Evolutionary conservation across 192 early-diverging fungal genomes (phyloP).

Genomic region (Linnemannia hyalina): DNA sequence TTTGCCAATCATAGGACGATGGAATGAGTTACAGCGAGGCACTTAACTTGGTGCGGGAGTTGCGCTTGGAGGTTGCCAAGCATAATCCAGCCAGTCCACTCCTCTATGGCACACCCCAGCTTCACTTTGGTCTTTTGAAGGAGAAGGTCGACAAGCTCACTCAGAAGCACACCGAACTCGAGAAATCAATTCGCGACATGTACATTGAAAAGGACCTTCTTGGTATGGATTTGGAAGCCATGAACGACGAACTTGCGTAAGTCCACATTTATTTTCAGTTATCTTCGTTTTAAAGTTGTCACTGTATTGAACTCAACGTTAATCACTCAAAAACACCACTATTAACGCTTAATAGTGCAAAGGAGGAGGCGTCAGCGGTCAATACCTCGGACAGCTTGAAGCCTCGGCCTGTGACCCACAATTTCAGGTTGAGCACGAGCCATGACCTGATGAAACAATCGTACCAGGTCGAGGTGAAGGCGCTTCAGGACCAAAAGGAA

Average conservation of each 20-base stretch:
- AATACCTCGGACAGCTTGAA: constrained; percentile 8
- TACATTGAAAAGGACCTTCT: constrained; percentile 54
- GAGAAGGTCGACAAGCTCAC: constrained; percentile 33
- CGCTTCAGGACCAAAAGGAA: constrained; percentile 62
- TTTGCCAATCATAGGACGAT: constrained; percentile 11
- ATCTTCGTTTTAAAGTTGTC: background rate
- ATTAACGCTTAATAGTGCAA: constrained; percentile 43
- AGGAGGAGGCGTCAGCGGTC: constrained; percentile 54
- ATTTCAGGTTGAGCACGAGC: constrained; percentile 52
- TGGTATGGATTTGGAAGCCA: constrained; percentile 48
- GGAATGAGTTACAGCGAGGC: constrained; percentile 28
- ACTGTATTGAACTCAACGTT: background rate
- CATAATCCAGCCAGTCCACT: constrained; percentile 44
- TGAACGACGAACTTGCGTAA: constrained; percentile 54
- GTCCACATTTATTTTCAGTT: background rate
- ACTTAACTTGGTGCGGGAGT: constrained; percentile 20
- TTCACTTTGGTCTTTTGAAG: constrained; percentile 26
- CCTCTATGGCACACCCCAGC: constrained; percentile 42
- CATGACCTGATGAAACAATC: constrained; percentile 62
- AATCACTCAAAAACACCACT: background rate
- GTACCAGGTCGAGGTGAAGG: constrained; percentile 60
- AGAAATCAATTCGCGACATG: constrained; percentile 45
- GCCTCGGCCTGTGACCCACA: constrained; percentile 18
- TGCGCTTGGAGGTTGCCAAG: constrained; percentile 48
- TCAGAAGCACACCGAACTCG: constrained; percentile 34